These are phyloP conservation scores for Ceriops tagal DNA, from an alignment of 345 rosid species.

Conservation along the genomic window DNA sequence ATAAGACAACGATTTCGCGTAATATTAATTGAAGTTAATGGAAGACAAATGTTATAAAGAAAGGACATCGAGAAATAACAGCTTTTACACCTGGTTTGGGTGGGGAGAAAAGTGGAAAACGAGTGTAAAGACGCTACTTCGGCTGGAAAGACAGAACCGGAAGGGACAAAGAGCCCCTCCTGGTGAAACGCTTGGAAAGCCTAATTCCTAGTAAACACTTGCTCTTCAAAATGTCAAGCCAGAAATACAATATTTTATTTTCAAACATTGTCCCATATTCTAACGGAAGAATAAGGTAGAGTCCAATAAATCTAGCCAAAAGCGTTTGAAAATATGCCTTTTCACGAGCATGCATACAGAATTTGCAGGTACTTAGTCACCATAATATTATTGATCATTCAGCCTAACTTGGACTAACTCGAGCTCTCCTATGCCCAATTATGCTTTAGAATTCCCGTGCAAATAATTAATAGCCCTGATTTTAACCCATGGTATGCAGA, in stretches of 20 bases:
- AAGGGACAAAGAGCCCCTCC: conserved; percentile 9
- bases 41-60: no score
- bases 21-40: no score
- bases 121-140: conserved; percentile 1
- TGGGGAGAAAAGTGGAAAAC: not conserved
- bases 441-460: not conserved
- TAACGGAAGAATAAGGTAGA: not conserved
- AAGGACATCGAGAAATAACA: no score
- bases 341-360: conserved; percentile 11
- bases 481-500: not conserved
- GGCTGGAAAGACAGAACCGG: not conserved
- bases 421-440: not conserved
- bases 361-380: conserved; percentile 16
- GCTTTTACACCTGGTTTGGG: not conserved
- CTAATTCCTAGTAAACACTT: not conserved
- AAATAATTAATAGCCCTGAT: not conserved
- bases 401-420: conserved; percentile 3
- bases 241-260: not conserved
- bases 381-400: not conserved
- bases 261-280: not conserved
- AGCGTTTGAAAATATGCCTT: not conserved
- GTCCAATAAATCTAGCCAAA: not conserved
- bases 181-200: not conserved
- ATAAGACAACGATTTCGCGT: no score
- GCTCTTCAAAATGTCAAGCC: conserved; percentile 16